Percentiles rank a stretch among this genome's conserved stretches.
phyloP scores from a whole-genome alignment of 73 alveolate species.

The Blepharisma stoltei region DNA sequence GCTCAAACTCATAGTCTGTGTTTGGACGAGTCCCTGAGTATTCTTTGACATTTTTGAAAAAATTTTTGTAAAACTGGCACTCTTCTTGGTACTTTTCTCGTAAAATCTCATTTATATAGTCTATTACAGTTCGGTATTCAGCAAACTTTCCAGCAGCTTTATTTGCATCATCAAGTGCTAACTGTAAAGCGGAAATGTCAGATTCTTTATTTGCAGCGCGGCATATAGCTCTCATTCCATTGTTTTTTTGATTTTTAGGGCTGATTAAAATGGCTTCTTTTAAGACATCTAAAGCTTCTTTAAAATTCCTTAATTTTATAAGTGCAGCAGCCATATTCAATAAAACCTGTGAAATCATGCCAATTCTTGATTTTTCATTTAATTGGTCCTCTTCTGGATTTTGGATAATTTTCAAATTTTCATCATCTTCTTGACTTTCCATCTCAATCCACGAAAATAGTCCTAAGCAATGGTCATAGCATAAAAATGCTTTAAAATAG shows the following conservation, averaged over 20 bases:
- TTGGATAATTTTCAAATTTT: not conserved
- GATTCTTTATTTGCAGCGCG: not conserved
- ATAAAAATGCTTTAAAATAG: not conserved
- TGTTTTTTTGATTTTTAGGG: not conserved
- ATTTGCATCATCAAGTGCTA: not conserved
- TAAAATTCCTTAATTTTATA: not conserved
- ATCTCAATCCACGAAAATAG: not conserved
- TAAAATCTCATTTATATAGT: too few species aligned
- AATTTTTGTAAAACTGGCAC: not conserved
- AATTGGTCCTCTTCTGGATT: not conserved
- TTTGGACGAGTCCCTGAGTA: not conserved
- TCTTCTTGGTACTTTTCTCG: not conserved
- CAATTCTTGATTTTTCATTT: not conserved
- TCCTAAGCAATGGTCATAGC: not conserved
- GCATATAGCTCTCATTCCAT: not conserved
- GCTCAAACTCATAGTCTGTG: not conserved
- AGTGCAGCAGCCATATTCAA: not conserved
- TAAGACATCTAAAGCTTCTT: not conserved
- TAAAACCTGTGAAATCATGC: not conserved
- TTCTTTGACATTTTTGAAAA: not conserved
- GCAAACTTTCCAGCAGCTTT: not conserved
- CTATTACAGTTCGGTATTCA: not conserved
- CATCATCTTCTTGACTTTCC: not conserved
- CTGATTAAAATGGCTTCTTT: not conserved
- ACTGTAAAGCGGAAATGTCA: not conserved